Evolutionary conservation across 805 yeast species (phyloP).

Genomic region (Schwanniomyces polymorphus): DNA sequence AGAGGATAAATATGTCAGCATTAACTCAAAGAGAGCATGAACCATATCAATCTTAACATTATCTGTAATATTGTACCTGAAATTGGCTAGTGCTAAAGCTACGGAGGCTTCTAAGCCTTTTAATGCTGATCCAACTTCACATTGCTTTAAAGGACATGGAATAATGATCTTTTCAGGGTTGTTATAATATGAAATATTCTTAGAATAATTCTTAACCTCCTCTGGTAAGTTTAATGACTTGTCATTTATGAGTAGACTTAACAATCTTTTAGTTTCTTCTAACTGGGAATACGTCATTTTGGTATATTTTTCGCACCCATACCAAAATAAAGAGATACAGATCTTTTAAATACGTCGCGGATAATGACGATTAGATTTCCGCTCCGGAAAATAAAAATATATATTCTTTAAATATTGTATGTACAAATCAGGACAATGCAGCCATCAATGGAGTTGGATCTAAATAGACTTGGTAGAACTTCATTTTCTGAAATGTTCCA

Average conservation of each 20-base stretch:
- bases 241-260: slow-evolving; percentile 4
- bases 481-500: slow-evolving; percentile 5
- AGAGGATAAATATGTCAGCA: slow-evolving; percentile 30
- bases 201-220: slow-evolving; percentile 11
- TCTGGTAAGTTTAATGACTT: slow-evolving; percentile 12
- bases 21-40: slow-evolving; percentile 26
- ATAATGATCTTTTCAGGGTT: slow-evolving; percentile 12
- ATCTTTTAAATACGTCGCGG: not conserved
- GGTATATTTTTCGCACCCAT: not conserved
- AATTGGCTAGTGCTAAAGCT: slow-evolving; percentile 15
- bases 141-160: slow-evolving; percentile 25
- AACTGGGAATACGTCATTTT: slow-evolving; percentile 7
- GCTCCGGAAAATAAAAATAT: not conserved
- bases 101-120: slow-evolving; percentile 21
- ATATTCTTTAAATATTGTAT: not conserved
- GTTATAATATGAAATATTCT: slow-evolving; percentile 8
- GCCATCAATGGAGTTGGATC: slow-evolving; percentile 5
- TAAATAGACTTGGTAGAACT: slow-evolving; percentile 10
- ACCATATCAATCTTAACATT: slow-evolving; percentile 15
- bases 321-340: not conserved
- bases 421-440: not conserved
- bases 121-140: slow-evolving; percentile 22
- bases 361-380: not conserved
- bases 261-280: slow-evolving; percentile 12
- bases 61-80: slow-evolving; percentile 11